phyloP scores from a whole-genome alignment of 331 rosid genomes.

The Pyracantha coccinea region DNA sequence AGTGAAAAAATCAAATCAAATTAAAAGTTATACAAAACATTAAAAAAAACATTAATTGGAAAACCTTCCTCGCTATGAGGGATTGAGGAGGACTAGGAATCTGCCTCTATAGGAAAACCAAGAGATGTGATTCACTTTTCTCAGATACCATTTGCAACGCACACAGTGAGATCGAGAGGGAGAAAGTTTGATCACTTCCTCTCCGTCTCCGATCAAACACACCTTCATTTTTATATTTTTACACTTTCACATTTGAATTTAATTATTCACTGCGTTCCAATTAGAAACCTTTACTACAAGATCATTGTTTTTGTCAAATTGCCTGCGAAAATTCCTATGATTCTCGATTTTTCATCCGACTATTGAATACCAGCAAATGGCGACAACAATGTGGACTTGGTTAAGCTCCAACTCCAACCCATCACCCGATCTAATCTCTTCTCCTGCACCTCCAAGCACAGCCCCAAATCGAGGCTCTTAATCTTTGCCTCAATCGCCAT shows the following conservation, averaged over 20 bases:
- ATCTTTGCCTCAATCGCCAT: constrained; percentile 19
- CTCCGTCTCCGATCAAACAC: constrained; percentile 30
- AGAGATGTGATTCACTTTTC: background rate
- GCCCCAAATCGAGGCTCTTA: constrained; percentile 8
- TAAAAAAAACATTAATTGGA: too few species aligned
- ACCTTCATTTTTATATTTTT: background rate
- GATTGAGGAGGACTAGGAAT: background rate
- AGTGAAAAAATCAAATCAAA: too few species aligned
- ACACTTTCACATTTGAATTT: background rate
- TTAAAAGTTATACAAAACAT: too few species aligned
- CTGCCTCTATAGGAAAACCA: background rate
- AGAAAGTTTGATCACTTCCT: constrained; percentile 16
- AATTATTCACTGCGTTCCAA: background rate
- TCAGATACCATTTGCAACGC: background rate
- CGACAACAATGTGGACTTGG: constrained; percentile 48
- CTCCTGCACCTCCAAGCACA: constrained; percentile 34
- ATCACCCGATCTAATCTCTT: constrained; percentile 51
- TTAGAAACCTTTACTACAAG: background rate
- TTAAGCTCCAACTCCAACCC: constrained; percentile 53
- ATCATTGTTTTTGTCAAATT: background rate
- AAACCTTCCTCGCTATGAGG: background rate
- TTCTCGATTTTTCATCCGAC: too few species aligned
- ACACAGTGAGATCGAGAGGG: constrained; percentile 36
- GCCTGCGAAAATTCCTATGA: constrained; percentile 13
- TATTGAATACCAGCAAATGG: background rate